These are phyloP conservation scores for Citrullus amarus DNA, from an alignment of 306 rosid species.

Conservation along the genomic window DNA sequence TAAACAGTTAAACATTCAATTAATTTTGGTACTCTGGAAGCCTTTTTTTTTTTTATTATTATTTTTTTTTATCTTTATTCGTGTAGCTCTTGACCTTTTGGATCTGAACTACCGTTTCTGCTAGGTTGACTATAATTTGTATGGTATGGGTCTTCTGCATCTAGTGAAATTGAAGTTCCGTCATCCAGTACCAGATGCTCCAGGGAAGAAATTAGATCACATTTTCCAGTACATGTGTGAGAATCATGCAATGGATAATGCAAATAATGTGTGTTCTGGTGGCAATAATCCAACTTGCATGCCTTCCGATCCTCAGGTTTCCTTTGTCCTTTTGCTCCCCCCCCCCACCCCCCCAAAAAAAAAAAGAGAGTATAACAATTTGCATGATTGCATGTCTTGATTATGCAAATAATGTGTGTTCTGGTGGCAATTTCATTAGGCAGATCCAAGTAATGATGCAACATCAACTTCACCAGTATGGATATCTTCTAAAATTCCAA, in stretches of 20 bases:
- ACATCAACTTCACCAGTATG: conserved; percentile 40
- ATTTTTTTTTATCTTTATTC: neutral
- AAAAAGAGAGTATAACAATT: neutral
- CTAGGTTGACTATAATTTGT: conserved; percentile 43
- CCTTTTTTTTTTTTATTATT: no score
- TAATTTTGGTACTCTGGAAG: neutral
- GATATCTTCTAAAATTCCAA: conserved; percentile 46
- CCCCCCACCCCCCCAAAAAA: no score
- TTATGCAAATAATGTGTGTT: conserved; percentile 12
- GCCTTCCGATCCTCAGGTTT: conserved; percentile 25
- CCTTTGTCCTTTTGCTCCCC: neutral
- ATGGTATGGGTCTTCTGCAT: conserved; percentile 88
- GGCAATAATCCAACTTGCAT: conserved; percentile 16
- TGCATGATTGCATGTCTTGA: conserved; percentile 1
- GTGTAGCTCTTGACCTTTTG: neutral
- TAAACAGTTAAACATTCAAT: neutral
- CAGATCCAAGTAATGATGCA: conserved; percentile 30
- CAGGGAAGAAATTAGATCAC: conserved; percentile 20
- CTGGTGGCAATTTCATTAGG: conserved; percentile 36
- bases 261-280: no score
- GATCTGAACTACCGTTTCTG: conserved; percentile 1
- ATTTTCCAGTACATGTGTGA: conserved; percentile 18
- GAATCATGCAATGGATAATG: conserved; percentile 15
- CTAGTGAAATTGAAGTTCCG: conserved; percentile 73
- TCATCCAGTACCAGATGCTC: conserved; percentile 46